Percentiles rank a stretch among this genome's conserved stretches.
Evolutionary conservation across 345 rosid species (phyloP).

Genomic region (Rhodomyrtus tomentosa): DNA sequence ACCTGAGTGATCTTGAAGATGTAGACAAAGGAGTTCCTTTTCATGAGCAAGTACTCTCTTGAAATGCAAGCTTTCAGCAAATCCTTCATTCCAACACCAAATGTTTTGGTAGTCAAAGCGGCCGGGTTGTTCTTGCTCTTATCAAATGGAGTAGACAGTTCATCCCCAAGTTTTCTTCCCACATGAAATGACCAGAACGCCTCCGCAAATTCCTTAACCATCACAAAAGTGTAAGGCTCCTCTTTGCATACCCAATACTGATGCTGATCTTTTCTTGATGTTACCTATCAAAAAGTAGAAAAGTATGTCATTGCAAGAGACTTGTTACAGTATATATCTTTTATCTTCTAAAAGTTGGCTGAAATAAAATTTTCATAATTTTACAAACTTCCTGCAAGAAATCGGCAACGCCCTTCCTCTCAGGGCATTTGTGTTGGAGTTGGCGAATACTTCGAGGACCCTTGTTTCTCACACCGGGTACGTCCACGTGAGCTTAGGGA

Average conservation of each 20-base stretch:
- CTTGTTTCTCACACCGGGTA: no score
- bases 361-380: neutral
- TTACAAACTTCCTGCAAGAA: slow-evolving; percentile 67
- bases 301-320: neutral
- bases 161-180: slow-evolving; percentile 35
- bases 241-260: slow-evolving; percentile 56
- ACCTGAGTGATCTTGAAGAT: slow-evolving; percentile 62
- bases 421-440: slow-evolving; percentile 61
- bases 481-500: no score
- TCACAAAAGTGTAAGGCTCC: slow-evolving; percentile 52
- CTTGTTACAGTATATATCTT: neutral
- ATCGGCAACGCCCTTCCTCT: slow-evolving; percentile 80
- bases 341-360: neutral
- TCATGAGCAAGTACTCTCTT: slow-evolving; percentile 63
- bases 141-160: slow-evolving; percentile 45
- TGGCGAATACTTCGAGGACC: no score
- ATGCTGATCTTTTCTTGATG: slow-evolving; percentile 71
- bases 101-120: slow-evolving; percentile 43
- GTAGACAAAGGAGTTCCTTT: slow-evolving; percentile 73
- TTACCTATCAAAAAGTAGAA: slow-evolving; percentile 33
- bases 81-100: slow-evolving; percentile 48
- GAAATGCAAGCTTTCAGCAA: slow-evolving; percentile 46
- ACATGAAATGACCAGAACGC: slow-evolving; percentile 57
- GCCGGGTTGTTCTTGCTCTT: slow-evolving; percentile 60
- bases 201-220: slow-evolving; percentile 46